phyloP scores from a whole-genome alignment of 352 stramenopile species.

The Globisporangium spinosum region DNA sequence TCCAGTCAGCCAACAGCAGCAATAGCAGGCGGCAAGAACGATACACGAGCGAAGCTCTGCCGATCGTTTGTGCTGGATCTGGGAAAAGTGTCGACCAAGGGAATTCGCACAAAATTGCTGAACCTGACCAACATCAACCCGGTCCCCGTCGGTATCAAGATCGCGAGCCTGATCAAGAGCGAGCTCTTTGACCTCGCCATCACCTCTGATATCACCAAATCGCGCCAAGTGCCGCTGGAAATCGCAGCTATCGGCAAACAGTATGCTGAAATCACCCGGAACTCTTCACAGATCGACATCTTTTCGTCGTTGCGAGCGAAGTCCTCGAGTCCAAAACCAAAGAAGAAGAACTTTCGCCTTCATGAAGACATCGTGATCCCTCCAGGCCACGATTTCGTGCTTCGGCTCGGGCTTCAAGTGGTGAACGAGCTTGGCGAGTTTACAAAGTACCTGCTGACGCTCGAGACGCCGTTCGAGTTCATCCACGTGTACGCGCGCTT shows the following conservation, averaged over 20 bases:
- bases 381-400: constrained; percentile 24
- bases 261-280: background rate
- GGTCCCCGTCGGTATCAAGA: constrained; percentile 26
- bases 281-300: background rate
- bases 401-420: constrained; percentile 27
- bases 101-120: constrained; percentile 29
- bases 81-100: constrained; percentile 32
- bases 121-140: constrained; percentile 50
- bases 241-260: constrained; percentile 5
- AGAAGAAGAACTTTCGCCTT: background rate
- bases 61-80: constrained; percentile 41
- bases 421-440: constrained; percentile 24
- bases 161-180: constrained; percentile 19
- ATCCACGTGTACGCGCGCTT: constrained; percentile 33
- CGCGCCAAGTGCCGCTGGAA: constrained; percentile 3
- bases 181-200: constrained; percentile 26
- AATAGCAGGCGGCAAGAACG: background rate
- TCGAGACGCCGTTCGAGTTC: constrained; percentile 35
- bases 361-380: constrained; percentile 27
- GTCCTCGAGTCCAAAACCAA: background rate
- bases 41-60: constrained; percentile 25
- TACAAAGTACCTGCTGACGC: constrained; percentile 31
- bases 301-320: background rate
- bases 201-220: constrained; percentile 13
- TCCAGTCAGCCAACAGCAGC: background rate